These are phyloP conservation scores for Candida caryicola DNA, from an alignment of 805 yeast species.

Conservation along the genomic window DNA sequence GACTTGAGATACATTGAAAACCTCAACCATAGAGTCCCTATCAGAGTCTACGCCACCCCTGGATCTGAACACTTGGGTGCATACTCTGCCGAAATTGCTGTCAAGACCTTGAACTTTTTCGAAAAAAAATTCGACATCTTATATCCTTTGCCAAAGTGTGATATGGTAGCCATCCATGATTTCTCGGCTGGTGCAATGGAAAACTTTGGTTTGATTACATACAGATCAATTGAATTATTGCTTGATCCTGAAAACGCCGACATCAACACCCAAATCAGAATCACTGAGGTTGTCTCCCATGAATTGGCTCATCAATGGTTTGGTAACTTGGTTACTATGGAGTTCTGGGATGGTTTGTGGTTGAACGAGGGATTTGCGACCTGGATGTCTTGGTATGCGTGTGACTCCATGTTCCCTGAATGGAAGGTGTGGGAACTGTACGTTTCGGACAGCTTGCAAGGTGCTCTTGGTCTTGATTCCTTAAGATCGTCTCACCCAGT, in stretches of 20 bases:
- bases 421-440: conserved; percentile 88
- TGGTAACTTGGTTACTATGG: conserved; percentile 87
- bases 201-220: conserved; percentile 78
- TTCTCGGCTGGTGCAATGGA: conserved; percentile 90
- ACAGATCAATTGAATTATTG: conserved; percentile 71
- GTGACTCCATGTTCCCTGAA: conserved; percentile 72
- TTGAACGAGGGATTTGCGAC: conserved; percentile 88
- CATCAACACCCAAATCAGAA: conserved; percentile 63
- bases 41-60: conserved; percentile 77
- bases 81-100: conserved; percentile 72
- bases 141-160: conserved; percentile 78
- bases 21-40: conserved; percentile 63
- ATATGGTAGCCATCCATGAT: conserved; percentile 79
- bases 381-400: conserved; percentile 87
- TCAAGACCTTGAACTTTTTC: conserved; percentile 70
- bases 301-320: conserved; percentile 93
- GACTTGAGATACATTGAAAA: conserved; percentile 73
- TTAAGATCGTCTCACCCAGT: conserved; percentile 83
- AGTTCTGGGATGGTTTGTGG: conserved; percentile 91
- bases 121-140: conserved; percentile 71
- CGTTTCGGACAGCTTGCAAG: conserved; percentile 72
- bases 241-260: conserved; percentile 70
- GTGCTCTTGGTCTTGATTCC: conserved; percentile 72
- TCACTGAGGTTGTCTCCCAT: conserved; percentile 83
- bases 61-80: conserved; percentile 70